Evolutionary conservation across 352 stramenopile species (phyloP).

Genomic region (Phytophthora aleatoria): DNA sequence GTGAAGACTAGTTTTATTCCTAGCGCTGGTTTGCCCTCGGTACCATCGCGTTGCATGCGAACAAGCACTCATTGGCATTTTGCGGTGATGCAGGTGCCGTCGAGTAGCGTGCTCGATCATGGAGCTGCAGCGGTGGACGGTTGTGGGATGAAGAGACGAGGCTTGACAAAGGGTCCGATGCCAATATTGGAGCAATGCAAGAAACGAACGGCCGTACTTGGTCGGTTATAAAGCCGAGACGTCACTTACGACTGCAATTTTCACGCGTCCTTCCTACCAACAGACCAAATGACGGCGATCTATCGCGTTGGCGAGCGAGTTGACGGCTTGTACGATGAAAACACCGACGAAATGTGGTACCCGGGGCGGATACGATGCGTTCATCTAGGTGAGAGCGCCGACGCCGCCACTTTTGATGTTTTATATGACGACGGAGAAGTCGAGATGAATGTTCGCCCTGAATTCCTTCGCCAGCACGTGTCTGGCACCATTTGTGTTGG

Average conservation of each 20-base stretch:
- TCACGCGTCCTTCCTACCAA: no score
- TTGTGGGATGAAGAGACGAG: slow-evolving; percentile 30
- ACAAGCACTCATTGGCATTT: slow-evolving; percentile 8
- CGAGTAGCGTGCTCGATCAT: neutral
- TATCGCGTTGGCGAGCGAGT: slow-evolving; percentile 62
- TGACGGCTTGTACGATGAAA: slow-evolving; percentile 83
- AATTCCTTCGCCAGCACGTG: slow-evolving; percentile 58
- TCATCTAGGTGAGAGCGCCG: slow-evolving; percentile 21
- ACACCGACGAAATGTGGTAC: slow-evolving; percentile 83
- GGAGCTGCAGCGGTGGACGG: neutral
- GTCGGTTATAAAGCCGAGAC: slow-evolving; percentile 17
- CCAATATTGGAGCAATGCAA: slow-evolving; percentile 29
- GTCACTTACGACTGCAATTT: slow-evolving; percentile 20
- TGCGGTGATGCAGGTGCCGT: slow-evolving; percentile 19
- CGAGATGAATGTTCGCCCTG: slow-evolving; percentile 43
- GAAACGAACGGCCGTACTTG: slow-evolving; percentile 29
- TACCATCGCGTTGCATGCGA: slow-evolving; percentile 22
- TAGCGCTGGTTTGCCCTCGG: neutral
- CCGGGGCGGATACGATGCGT: slow-evolving; percentile 51
- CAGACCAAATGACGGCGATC: slow-evolving; percentile 19
- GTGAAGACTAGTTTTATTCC: slow-evolving; percentile 3
- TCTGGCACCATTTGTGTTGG: slow-evolving; percentile 75
- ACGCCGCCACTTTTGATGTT: slow-evolving; percentile 46
- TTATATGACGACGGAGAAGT: slow-evolving; percentile 82
- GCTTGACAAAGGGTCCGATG: slow-evolving; percentile 13